Conservation (phyloP, 1,139 yeast species). For the Taphrina flavorubra region DNA sequence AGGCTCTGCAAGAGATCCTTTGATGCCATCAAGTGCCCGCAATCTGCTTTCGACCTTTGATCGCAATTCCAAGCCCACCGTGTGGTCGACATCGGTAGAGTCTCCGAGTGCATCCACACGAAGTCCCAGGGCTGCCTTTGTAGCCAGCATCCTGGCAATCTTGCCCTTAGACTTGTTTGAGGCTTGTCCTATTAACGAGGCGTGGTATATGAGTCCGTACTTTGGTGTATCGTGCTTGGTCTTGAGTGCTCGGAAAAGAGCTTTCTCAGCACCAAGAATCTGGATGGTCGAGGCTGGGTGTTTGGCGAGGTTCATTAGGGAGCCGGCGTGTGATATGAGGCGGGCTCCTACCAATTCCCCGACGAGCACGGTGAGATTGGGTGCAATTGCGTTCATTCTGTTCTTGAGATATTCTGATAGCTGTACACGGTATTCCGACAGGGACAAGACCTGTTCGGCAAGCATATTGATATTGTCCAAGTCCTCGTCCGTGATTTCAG, state of each 20-base stretch:
- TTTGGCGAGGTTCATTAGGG: conserved; percentile 91
- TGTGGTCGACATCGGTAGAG: conserved; percentile 94
- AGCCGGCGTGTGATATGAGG: conserved; percentile 97
- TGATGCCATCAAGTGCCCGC: conserved; percentile 93
- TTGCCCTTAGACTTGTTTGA: conserved; percentile 97
- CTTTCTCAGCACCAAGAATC: conserved; percentile 98
- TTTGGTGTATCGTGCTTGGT: conserved; percentile 98
- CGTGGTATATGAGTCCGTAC: conserved; percentile 96
- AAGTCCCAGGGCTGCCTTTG: conserved; percentile 95
- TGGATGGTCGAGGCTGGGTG: conserved; percentile 99
- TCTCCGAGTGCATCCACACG: conserved; percentile 97
- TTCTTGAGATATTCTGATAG: conserved; percentile 86
- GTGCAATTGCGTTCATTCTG: conserved; percentile 98
- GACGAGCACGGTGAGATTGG: conserved; percentile 91
- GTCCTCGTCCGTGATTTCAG: conserved; percentile 92
- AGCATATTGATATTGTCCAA: conserved; percentile 87
- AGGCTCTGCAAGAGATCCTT: conserved; percentile 48
- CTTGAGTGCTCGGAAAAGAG: conserved; percentile 95
- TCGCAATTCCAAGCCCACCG: conserved; percentile 88
- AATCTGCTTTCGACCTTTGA: conserved; percentile 93
- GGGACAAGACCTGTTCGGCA: conserved; percentile 91
- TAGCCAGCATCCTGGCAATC: conserved; percentile 96
- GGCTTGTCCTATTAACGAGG: conserved; percentile 95
- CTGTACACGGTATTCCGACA: conserved; percentile 90
- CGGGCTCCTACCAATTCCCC: conserved; percentile 99